These are phyloP conservation scores for Mycotypha africana DNA, from an alignment of 371 early-diverging fungal species.

Conservation along the genomic window DNA sequence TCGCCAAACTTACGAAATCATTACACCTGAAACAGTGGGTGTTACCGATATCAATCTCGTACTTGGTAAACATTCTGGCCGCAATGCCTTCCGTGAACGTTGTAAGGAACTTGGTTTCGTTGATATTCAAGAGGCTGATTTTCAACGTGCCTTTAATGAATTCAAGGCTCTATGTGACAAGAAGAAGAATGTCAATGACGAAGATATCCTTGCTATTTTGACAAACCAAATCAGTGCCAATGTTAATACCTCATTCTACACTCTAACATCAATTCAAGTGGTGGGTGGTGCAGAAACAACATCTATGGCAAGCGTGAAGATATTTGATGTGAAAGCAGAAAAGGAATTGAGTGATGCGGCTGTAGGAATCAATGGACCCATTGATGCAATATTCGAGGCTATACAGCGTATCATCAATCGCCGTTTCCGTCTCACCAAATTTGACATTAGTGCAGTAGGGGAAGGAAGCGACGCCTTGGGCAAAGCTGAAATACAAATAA, in stretches of 20 bases:
- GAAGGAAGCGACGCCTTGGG: slow-evolving; percentile 85
- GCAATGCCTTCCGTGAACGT: slow-evolving; percentile 85
- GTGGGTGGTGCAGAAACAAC: slow-evolving; percentile 64
- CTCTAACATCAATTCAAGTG: slow-evolving; percentile 66
- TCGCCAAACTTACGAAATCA: slow-evolving; percentile 93
- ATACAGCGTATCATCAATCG: slow-evolving; percentile 75
- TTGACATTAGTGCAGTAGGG: slow-evolving; percentile 82
- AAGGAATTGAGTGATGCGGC: slow-evolving; percentile 66
- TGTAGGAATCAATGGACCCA: slow-evolving; percentile 72
- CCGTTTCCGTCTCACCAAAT: slow-evolving; percentile 60
- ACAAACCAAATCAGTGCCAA: slow-evolving; percentile 55
- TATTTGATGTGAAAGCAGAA: slow-evolving; percentile 38
- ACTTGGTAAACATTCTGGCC: slow-evolving; percentile 94
- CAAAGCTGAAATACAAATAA: slow-evolving; percentile 75
- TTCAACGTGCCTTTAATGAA: slow-evolving; percentile 75
- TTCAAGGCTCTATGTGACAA: slow-evolving; percentile 91
- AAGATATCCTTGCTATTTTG: slow-evolving; percentile 81
- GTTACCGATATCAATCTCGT: slow-evolving; percentile 79
- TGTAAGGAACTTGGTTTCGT: slow-evolving; percentile 77
- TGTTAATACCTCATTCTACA: slow-evolving; percentile 33
- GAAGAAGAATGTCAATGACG: slow-evolving; percentile 88
- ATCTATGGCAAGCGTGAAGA: slow-evolving; percentile 74
- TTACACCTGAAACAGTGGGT: slow-evolving; percentile 88
- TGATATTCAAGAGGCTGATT: slow-evolving; percentile 54
- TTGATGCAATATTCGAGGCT: slow-evolving; percentile 79